Percentiles rank a stretch among this genome's conserved stretches.
These are phyloP conservation scores for Knufia fluminis DNA, from an alignment of 2,329 filamentous ascomycete species.

Conservation along the genomic window DNA sequence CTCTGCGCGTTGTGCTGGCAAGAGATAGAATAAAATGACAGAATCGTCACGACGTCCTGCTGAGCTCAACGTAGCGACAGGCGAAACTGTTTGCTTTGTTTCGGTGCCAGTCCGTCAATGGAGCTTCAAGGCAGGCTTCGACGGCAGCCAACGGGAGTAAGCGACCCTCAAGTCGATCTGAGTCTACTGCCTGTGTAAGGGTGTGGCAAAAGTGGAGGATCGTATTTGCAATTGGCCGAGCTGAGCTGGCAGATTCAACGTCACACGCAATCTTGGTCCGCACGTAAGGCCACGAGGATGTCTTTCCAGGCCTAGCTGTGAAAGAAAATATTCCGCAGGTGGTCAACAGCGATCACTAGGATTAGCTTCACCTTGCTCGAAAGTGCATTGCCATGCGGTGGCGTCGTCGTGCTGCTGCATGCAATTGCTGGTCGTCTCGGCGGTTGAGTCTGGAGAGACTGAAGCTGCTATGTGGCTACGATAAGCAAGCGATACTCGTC, in stretches of 20 bases:
- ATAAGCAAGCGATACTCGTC: background rate
- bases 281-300: background rate
- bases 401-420: background rate
- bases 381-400: background rate
- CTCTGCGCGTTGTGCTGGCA: background rate
- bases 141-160: slow-evolving; percentile 5
- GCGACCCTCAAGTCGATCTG: background rate
- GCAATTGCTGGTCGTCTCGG: background rate
- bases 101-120: slow-evolving; percentile 1
- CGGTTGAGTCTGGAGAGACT: background rate
- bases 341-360: background rate
- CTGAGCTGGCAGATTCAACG: background rate
- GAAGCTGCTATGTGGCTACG: background rate
- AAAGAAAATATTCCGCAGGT: background rate
- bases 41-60: background rate
- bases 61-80: background rate
- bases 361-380: background rate
- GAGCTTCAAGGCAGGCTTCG: background rate
- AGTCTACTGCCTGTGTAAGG: background rate
- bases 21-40: background rate
- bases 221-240: slow-evolving; percentile 9
- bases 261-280: background rate
- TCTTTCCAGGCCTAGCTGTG: background rate
- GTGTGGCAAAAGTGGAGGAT: slow-evolving; percentile 7
- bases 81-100: background rate